Evolutionary conservation across 192 early-diverging fungal genomes (phyloP).

Genomic region (Umbelopsis isabellina): DNA sequence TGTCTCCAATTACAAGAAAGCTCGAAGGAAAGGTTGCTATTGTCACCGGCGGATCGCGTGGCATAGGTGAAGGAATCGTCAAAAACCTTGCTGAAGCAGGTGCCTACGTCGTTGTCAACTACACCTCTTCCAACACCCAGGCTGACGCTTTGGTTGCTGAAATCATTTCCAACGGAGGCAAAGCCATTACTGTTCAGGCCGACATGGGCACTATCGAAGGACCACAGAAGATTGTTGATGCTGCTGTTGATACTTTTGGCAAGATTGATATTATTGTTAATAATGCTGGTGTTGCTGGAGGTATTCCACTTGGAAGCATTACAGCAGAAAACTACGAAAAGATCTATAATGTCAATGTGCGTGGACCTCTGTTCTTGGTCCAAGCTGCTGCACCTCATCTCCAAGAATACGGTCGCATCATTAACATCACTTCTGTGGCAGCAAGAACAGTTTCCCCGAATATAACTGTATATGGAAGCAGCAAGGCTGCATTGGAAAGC

Average conservation of each 20-base stretch:
- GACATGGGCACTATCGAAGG: neutral
- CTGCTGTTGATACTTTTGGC: conserved; percentile 30
- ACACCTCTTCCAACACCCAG: neutral
- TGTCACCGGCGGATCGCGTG: conserved; percentile 21
- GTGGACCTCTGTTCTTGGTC: conserved; percentile 42
- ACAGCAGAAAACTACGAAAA: conserved; percentile 34
- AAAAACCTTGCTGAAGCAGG: neutral
- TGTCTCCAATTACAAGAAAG: neutral
- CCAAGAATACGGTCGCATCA: conserved; percentile 41
- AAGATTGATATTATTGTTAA: conserved; percentile 45
- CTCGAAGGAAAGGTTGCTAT: conserved; percentile 20
- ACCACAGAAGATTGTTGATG: conserved; percentile 16
- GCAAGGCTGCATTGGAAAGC: conserved; percentile 26
- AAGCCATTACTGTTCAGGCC: conserved; percentile 20
- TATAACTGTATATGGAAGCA: conserved; percentile 5
- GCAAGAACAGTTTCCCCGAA: neutral
- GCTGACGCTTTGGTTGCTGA: neutral
- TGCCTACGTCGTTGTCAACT: conserved; percentile 22
- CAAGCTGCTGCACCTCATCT: conserved; percentile 33
- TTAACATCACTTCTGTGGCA: conserved; percentile 39
- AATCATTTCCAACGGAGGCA: neutral
- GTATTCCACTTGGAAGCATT: neutral
- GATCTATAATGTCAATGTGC: conserved; percentile 36
- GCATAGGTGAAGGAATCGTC: conserved; percentile 20
- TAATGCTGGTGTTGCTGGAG: conserved; percentile 39